Evolutionary conservation across 805 yeast genomes (phyloP).

Genomic region (Kodamaea hsintzibuensis): DNA sequence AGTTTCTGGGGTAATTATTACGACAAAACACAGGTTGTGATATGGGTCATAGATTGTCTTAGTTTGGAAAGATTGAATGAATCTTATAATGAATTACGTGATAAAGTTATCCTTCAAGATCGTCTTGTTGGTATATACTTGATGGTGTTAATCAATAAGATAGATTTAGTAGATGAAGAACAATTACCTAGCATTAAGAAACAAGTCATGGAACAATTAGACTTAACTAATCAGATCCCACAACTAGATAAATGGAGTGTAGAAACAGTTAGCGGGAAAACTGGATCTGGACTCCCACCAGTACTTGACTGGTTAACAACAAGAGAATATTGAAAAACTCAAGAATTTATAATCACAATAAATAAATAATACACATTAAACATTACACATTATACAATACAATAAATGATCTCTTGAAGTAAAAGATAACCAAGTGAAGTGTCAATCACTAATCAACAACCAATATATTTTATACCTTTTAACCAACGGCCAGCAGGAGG

Average conservation of each 20-base stretch:
- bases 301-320: conserved; percentile 30
- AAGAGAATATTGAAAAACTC: conserved; percentile 15
- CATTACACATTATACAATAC: too few species aligned
- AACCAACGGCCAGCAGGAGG: background rate
- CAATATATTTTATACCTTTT: background rate
- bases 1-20: conserved; percentile 77
- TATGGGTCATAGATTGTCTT: conserved; percentile 84
- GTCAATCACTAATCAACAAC: too few species aligned
- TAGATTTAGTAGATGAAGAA: conserved; percentile 51
- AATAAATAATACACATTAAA: too few species aligned
- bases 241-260: conserved; percentile 28
- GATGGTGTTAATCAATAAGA: conserved; percentile 71
- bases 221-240: conserved; percentile 20
- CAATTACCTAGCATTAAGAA: conserved; percentile 13
- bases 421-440: too few species aligned
- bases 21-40: conserved; percentile 68
- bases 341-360: background rate
- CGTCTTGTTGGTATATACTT: conserved; percentile 68
- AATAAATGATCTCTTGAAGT: too few species aligned
- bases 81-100: conserved; percentile 62
- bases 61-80: conserved; percentile 63
- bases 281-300: conserved; percentile 30
- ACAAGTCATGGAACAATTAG: conserved; percentile 17
- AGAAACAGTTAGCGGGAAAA: conserved; percentile 33
- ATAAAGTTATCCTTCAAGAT: conserved; percentile 62